phyloP scores from a whole-genome alignment of 129 eudicot species.

The Ambrosia trifida region DNA sequence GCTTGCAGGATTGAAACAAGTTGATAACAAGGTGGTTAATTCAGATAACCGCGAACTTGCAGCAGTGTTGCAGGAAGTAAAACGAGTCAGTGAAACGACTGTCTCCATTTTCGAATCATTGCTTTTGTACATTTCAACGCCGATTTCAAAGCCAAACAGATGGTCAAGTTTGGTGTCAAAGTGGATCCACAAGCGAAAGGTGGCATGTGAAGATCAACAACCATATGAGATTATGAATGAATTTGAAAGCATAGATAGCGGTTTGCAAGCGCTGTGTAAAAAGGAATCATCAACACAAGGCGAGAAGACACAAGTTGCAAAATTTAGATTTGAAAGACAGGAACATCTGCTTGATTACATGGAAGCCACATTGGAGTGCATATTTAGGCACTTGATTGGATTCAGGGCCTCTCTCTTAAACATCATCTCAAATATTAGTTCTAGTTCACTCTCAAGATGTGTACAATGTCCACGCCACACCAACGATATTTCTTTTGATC shows the following conservation, averaged over 20 bases:
- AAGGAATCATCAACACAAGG: neutral
- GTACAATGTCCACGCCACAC: no score
- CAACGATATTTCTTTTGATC: no score
- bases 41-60: conserved; percentile 3
- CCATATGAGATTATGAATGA: conserved; percentile 16
- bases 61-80: conserved; percentile 23
- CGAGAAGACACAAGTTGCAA: conserved; percentile 13
- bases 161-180: conserved; percentile 28
- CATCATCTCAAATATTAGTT: no score
- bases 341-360: no score
- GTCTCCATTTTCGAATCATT: conserved; percentile 33
- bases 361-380: no score
- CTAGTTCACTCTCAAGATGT: no score
- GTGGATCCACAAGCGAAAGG: conserved; percentile 13
- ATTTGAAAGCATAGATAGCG: conserved; percentile 17
- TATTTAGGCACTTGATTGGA: no score
- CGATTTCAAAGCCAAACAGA: conserved; percentile 25
- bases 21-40: conserved; percentile 7
- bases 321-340: conserved; percentile 20
- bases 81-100: conserved; percentile 29
- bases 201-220: conserved; percentile 23
- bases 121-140: conserved; percentile 16
- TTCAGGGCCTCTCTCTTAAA: no score
- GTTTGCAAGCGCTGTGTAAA: conserved; percentile 16
- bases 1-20: conserved; percentile 34